These are phyloP conservation scores for Narthecium ossifragum DNA, from an alignment of 106 monocot species.

Conservation along the genomic window DNA sequence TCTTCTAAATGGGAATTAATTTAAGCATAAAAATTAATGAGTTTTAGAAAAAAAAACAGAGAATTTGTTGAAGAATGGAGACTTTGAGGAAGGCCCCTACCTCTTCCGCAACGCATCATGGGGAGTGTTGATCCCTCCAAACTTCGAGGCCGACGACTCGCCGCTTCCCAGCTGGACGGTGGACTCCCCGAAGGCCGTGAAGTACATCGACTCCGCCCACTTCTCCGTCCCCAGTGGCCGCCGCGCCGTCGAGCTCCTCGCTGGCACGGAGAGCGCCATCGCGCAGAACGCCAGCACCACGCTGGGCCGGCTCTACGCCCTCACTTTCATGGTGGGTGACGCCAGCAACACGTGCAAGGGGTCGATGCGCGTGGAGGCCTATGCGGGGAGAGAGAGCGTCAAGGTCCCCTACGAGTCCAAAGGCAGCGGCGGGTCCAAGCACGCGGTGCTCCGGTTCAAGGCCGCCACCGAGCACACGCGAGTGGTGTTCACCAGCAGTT, in stretches of 20 bases:
- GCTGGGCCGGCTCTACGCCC: not conserved
- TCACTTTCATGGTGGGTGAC: not conserved
- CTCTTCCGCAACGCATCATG: conserved; percentile 2
- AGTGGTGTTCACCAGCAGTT: not conserved
- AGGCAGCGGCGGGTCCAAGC: conserved; percentile 8
- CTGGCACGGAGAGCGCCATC: conserved; percentile 1
- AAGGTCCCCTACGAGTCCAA: not conserved
- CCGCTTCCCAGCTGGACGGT: conserved; percentile 2
- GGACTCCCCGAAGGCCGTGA: conserved; percentile 4
- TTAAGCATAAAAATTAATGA: no score
- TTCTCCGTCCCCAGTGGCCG: conserved; percentile 1
- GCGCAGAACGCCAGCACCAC: not conserved
- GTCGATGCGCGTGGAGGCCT: conserved; percentile 1
- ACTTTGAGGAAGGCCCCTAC: conserved; percentile 12
- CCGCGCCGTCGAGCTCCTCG: conserved; percentile 2
- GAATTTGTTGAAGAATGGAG: conserved; percentile 12
- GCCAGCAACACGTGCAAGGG: conserved; percentile 1
- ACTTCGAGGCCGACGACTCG: conserved; percentile 4
- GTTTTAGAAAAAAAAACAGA: no score
- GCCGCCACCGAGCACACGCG: not conserved
- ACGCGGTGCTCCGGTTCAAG: not conserved
- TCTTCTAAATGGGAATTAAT: no score
- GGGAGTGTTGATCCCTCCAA: conserved; percentile 8
- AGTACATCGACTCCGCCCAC: conserved; percentile 8
- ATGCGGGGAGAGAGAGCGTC: not conserved